Evolutionary conservation across 164 flowering plant species (phyloP).

Genomic region (Piper longum): DNA sequence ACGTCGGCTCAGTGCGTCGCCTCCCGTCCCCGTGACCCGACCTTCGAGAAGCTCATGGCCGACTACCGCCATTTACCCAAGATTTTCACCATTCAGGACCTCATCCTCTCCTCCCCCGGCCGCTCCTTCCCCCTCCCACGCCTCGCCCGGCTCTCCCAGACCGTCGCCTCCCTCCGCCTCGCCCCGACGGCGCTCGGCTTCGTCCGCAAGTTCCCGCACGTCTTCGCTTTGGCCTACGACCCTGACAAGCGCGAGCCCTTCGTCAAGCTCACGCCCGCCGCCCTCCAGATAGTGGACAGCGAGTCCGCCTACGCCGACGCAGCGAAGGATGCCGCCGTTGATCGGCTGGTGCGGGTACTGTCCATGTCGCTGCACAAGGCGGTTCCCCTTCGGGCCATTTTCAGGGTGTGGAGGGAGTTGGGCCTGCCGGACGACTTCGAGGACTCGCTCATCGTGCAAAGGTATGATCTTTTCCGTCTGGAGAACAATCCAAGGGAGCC

Average conservation of each 20-base stretch:
- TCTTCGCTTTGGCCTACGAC: conserved; percentile 45
- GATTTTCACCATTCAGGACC: conserved; percentile 68
- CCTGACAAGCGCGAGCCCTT: conserved; percentile 24
- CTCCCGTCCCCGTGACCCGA: conserved; percentile 58
- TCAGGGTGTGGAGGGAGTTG: conserved; percentile 82
- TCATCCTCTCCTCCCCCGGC: conserved; percentile 48
- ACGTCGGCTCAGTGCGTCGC: conserved; percentile 51
- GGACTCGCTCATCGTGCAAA: conserved; percentile 42
- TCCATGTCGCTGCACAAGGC: conserved; percentile 46
- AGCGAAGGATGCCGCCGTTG: conserved; percentile 36
- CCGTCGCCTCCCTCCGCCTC: conserved; percentile 37
- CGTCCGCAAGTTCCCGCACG: conserved; percentile 65
- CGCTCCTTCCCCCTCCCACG: conserved; percentile 48
- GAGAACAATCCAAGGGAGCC: conserved; percentile 36
- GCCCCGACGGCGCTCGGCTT: conserved; percentile 70
- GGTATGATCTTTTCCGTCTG: conserved; percentile 38
- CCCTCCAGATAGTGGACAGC: conserved; percentile 19
- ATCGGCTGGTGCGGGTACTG: conserved; percentile 48
- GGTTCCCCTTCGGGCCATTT: conserved; percentile 68
- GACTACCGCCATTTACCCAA: conserved; percentile 61
- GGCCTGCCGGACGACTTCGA: conserved; percentile 92
- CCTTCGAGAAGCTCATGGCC: conserved; percentile 77
- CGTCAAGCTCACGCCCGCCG: conserved; percentile 46
- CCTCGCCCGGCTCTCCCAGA: conserved; percentile 62
- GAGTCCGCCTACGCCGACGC: conserved; percentile 36